phyloP scores from a whole-genome alignment of 108 stramenopile genomes.

The Hondaea fermentalgiana region DNA sequence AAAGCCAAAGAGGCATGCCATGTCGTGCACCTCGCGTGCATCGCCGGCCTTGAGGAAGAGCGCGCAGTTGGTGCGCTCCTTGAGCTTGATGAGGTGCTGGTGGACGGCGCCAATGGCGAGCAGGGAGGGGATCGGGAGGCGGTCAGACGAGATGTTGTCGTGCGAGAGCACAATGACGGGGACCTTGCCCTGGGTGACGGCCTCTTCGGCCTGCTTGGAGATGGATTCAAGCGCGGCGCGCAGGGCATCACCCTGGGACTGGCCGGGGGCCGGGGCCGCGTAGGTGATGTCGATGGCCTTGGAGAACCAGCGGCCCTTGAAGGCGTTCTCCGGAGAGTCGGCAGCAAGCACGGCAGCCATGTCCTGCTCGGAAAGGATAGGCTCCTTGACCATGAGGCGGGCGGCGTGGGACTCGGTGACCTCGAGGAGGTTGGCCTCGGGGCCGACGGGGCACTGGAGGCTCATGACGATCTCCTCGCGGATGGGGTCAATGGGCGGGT shows the following conservation, averaged over 20 bases:
- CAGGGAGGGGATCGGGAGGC: constrained; percentile 79
- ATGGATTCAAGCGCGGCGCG: constrained; percentile 78
- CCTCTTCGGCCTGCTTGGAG: constrained; percentile 78
- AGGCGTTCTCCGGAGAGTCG: constrained; percentile 55
- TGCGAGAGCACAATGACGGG: constrained; percentile 82
- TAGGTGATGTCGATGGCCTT: constrained; percentile 82
- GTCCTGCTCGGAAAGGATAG: constrained; percentile 80
- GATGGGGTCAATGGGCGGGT: constrained; percentile 95
- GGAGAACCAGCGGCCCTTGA: constrained; percentile 61
- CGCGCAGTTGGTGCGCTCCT: constrained; percentile 81
- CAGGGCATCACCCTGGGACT: constrained; percentile 63
- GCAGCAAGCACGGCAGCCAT: constrained; percentile 80
- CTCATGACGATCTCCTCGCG: constrained; percentile 97
- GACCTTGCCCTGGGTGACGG: constrained; percentile 69
- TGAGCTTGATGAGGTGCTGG: constrained; percentile 83
- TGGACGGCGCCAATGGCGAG: constrained; percentile 91
- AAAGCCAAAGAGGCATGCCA: constrained; percentile 77
- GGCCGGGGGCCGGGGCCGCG: constrained; percentile 61
- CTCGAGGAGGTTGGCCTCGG: constrained; percentile 76
- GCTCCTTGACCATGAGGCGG: constrained; percentile 74
- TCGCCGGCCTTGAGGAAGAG: constrained; percentile 91
- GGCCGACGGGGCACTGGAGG: constrained; percentile 85
- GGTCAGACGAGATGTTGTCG: constrained; percentile 70
- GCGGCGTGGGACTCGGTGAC: constrained; percentile 68
- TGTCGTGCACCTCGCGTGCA: constrained; percentile 88